Conservation (phyloP, 2,329 filamentous ascomycete genomes). For the Verticillium isaacii region DNA sequence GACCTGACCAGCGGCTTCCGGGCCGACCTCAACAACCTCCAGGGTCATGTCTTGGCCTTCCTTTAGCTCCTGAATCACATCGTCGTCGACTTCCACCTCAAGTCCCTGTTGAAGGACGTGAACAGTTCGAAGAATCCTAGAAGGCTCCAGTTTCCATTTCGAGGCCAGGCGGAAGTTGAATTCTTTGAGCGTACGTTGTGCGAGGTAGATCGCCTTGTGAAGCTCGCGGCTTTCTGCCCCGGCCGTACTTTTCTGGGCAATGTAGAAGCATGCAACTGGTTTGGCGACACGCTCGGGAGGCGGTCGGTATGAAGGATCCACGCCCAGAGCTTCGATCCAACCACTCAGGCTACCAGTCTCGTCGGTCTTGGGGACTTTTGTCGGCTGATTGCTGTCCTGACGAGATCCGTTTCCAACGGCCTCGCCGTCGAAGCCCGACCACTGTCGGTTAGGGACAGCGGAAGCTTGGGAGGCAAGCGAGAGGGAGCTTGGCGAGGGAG, state of each 20-base stretch:
- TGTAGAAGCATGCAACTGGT: slow-evolving; percentile 82
- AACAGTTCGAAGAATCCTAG: slow-evolving; percentile 65
- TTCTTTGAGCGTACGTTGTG: slow-evolving; percentile 69
- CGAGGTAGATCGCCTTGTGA: slow-evolving; percentile 82
- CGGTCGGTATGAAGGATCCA: slow-evolving; percentile 81
- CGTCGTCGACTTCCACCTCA: slow-evolving; percentile 84
- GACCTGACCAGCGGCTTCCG: slow-evolving; percentile 24
- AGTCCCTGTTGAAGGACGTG: slow-evolving; percentile 70
- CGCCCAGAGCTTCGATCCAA: slow-evolving; percentile 87
- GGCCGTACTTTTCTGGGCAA: slow-evolving; percentile 53
- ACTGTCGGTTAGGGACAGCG: slow-evolving; percentile 32
- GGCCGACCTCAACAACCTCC: slow-evolving; percentile 51
- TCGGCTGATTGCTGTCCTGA: slow-evolving; percentile 48
- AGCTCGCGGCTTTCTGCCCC: slow-evolving; percentile 53
- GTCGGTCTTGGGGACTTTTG: slow-evolving; percentile 47
- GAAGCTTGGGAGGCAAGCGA: slow-evolving; percentile 56
- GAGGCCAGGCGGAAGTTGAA: slow-evolving; percentile 67
- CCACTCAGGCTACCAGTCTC: slow-evolving; percentile 64
- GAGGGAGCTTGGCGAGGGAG: slow-evolving; percentile 61
- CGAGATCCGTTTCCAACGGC: slow-evolving; percentile 42
- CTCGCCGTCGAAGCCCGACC: slow-evolving; percentile 54
- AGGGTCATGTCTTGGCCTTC: slow-evolving; percentile 92
- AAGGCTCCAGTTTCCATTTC: slow-evolving; percentile 77
- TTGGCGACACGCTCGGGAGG: slow-evolving; percentile 68
- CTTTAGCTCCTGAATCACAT: slow-evolving; percentile 74